Conservation (phyloP, 2,329 filamentous ascomycete genomes). For the Coniochaeta pulveracea region DNA sequence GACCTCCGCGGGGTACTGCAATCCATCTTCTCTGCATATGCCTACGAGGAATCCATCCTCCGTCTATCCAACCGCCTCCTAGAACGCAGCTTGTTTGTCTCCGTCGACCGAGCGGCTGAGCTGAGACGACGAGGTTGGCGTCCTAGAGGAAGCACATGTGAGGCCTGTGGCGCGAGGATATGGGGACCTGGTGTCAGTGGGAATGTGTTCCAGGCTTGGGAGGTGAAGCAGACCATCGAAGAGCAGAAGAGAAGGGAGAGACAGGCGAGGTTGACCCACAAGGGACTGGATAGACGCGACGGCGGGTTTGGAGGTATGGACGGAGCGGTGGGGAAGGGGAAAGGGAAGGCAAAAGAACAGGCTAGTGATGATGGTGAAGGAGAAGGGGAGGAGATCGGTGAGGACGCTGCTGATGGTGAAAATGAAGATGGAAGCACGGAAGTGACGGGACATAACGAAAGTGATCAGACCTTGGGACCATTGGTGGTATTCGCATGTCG, state of each 20-base stretch:
- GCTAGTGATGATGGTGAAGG: constrained; percentile 27
- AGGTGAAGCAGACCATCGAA: constrained; percentile 44
- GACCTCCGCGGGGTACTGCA: constrained; percentile 76
- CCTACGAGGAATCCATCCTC: constrained; percentile 86
- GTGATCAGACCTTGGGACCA: constrained; percentile 45
- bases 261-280: constrained; percentile 26
- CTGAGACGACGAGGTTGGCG: constrained; percentile 82
- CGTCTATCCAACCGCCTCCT: constrained; percentile 75
- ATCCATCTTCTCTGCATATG: constrained; percentile 90
- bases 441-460: constrained; percentile 18
- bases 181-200: constrained; percentile 83
- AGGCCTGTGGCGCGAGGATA: constrained; percentile 68
- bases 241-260: constrained; percentile 21
- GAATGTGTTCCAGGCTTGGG: constrained; percentile 73
- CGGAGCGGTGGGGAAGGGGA: constrained; percentile 20
- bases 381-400: constrained; percentile 24
- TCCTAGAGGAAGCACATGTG: constrained; percentile 75
- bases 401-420: constrained; percentile 28
- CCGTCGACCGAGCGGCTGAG: constrained; percentile 62
- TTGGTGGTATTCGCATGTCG: constrained; percentile 59
- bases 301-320: constrained; percentile 6
- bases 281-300: constrained; percentile 19
- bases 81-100: constrained; percentile 78
- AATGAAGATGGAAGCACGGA: constrained; percentile 21
- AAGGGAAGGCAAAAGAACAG: constrained; percentile 41